Percentiles rank a stretch among this genome's conserved stretches.
Evolutionary conservation across 345 rosid genomes (phyloP).

Genomic region (Corymbia maculata): DNA sequence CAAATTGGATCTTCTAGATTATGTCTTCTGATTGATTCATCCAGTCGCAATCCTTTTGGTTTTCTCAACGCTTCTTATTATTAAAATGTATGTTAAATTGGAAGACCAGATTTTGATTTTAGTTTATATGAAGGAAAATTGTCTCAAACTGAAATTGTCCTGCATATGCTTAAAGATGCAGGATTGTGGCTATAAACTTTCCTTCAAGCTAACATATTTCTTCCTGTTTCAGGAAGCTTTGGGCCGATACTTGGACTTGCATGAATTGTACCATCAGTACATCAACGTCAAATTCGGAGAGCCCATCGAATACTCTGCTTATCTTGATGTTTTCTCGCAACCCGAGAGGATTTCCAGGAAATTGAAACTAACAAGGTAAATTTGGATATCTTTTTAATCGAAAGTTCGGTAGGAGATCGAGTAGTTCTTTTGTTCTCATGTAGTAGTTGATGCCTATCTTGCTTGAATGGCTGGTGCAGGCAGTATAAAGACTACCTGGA

Average conservation of each 20-base stretch:
- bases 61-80: neutral
- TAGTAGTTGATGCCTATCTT: neutral
- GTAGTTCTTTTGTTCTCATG: neutral
- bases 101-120: neutral
- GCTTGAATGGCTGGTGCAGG: slow-evolving; percentile 25
- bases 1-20: neutral
- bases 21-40: neutral
- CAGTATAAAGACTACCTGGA: slow-evolving; percentile 73
- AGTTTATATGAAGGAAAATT: neutral
- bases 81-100: neutral
- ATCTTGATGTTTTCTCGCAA: slow-evolving; percentile 67
- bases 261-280: slow-evolving; percentile 75
- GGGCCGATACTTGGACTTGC: slow-evolving; percentile 86
- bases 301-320: slow-evolving; percentile 72
- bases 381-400: neutral
- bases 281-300: slow-evolving; percentile 84
- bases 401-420: neutral
- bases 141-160: neutral
- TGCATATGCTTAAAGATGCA: neutral
- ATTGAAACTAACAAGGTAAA: slow-evolving; percentile 57
- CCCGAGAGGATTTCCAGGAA: slow-evolving; percentile 55
- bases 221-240: slow-evolving; percentile 53
- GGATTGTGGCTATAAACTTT: neutral
- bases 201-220: neutral
- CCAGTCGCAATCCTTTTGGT: neutral